These are phyloP conservation scores for Blastocystis sp. DNA, from an alignment of 352 stramenopile species.

Conservation along the genomic window DNA sequence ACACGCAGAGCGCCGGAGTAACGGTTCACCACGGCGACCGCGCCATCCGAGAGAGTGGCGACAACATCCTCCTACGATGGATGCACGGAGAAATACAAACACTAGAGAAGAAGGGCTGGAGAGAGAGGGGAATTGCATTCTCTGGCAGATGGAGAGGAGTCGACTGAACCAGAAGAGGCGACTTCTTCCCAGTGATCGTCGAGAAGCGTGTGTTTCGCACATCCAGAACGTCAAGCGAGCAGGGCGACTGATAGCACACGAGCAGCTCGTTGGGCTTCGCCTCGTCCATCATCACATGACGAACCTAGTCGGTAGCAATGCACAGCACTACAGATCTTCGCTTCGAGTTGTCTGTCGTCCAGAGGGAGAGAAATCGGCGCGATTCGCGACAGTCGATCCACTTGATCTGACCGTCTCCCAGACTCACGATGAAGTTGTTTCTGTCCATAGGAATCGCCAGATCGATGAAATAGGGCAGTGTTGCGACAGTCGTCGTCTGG, in stretches of 20 bases:
- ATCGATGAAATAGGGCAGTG: constrained; percentile 26
- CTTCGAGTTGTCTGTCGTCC: background rate
- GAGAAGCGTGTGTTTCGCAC: constrained; percentile 17
- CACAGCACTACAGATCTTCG: background rate
- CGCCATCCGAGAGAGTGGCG: background rate
- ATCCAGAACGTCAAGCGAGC: background rate
- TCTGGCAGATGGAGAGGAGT: background rate
- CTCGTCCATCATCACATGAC: background rate
- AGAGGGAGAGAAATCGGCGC: background rate
- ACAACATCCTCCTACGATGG: constrained; percentile 4
- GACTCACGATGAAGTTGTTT: background rate
- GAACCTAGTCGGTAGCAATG: background rate
- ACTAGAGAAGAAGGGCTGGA: constrained; percentile 29
- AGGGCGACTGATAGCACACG: background rate
- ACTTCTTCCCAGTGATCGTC: constrained; percentile 24
- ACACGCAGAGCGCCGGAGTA: background rate
- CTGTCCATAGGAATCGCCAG: background rate
- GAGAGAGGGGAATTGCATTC: background rate
- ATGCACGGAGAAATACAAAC: background rate
- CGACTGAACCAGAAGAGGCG: background rate
- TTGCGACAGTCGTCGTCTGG: background rate
- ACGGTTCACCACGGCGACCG: background rate
- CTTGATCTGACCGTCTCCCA: background rate
- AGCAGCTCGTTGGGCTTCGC: constrained; percentile 1
- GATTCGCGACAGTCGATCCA: background rate